Percentiles rank a stretch among this genome's conserved stretches.
These are phyloP conservation scores for Paraconiothyrium sp. DNA, from an alignment of 2,329 filamentous ascomycete species.

Conservation along the genomic window DNA sequence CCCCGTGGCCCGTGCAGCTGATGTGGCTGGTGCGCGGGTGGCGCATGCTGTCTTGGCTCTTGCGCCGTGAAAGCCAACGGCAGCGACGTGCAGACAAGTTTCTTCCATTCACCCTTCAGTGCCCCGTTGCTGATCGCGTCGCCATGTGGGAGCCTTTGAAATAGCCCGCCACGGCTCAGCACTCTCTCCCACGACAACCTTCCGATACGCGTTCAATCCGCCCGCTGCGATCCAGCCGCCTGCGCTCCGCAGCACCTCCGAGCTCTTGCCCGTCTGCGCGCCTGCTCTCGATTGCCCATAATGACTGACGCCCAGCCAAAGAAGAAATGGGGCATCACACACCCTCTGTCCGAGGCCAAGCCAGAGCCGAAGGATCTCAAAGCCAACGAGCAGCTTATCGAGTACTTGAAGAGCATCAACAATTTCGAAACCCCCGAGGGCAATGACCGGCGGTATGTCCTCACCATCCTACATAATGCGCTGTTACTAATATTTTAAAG, in stretches of 20 bases:
- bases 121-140: slow-evolving; percentile 33
- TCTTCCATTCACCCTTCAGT: slow-evolving; percentile 27
- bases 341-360: slow-evolving; percentile 79
- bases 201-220: slow-evolving; percentile 15
- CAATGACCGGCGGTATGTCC: slow-evolving; percentile 77
- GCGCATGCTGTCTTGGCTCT: slow-evolving; percentile 11
- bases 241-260: slow-evolving; percentile 34
- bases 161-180: slow-evolving; percentile 18
- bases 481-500: slow-evolving; percentile 55
- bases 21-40: slow-evolving; percentile 8
- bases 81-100: slow-evolving; percentile 19
- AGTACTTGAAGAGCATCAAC: slow-evolving; percentile 85
- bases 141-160: slow-evolving; percentile 43
- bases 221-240: slow-evolving; percentile 4
- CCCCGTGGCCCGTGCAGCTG: neutral
- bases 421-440: slow-evolving; percentile 89
- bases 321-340: slow-evolving; percentile 75
- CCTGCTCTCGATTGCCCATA: slow-evolving; percentile 19
- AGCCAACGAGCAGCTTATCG: slow-evolving; percentile 79
- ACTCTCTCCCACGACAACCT: slow-evolving; percentile 26
- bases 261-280: slow-evolving; percentile 24
- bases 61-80: slow-evolving; percentile 23
- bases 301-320: slow-evolving; percentile 45
- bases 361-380: slow-evolving; percentile 81
- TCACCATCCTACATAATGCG: neutral